Percentiles rank a stretch among this genome's conserved stretches.
Evolutionary conservation across 768 basidiomycete species (phyloP).

Genomic region (Leccinum disarticulatum): DNA sequence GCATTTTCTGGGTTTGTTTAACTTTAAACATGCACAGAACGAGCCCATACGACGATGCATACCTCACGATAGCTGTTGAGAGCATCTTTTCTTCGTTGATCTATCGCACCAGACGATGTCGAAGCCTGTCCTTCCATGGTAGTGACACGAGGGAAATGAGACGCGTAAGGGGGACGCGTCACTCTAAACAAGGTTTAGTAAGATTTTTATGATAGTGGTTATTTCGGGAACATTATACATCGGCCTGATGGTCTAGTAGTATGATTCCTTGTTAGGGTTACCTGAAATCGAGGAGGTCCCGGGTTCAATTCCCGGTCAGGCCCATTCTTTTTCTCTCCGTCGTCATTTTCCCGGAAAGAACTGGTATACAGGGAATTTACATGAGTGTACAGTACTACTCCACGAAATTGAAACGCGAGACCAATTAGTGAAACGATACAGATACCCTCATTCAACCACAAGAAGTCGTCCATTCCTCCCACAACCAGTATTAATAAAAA

Average conservation of each 20-base stretch:
- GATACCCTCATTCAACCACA: not conserved
- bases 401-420: not conserved
- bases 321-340: conserved; percentile 24
- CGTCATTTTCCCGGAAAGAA: too few species aligned
- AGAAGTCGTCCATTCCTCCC: not conserved
- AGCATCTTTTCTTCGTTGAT: conserved; percentile 71
- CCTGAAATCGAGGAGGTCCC: conserved; percentile 53
- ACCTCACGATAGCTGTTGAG: conserved; percentile 79
- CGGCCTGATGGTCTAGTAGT: conserved; percentile 55
- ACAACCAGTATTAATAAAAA: not conserved
- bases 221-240: rapidly evolving
- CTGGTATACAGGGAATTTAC: too few species aligned
- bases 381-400: too few species aligned
- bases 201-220: not conserved
- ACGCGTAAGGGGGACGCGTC: conserved; percentile 31
- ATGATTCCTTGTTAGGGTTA: conserved; percentile 53
- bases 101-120: conserved; percentile 60
- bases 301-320: conserved; percentile 61
- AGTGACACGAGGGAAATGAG: conserved; percentile 4
- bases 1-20: conserved; percentile 87
- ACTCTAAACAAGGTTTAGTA: conserved; percentile 1
- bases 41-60: conserved; percentile 10
- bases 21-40: conserved; percentile 1
- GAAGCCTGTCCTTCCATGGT: conserved; percentile 36
- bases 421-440: conserved; percentile 17